phyloP scores from a whole-genome alignment of 1,139 yeast genomes.

The Meyerozyma athensensis region DNA sequence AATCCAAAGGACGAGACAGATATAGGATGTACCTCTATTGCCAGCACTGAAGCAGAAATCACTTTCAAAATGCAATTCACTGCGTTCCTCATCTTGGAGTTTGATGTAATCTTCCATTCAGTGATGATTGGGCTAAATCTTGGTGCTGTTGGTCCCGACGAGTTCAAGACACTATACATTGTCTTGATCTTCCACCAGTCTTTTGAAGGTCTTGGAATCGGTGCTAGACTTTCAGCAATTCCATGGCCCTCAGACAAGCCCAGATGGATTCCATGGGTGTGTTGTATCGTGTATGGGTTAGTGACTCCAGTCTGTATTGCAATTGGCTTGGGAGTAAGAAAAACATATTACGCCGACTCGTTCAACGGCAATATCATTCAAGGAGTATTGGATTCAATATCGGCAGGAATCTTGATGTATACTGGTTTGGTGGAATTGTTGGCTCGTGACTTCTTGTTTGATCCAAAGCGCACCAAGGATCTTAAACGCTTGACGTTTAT shows the following conservation, averaged over 20 bases:
- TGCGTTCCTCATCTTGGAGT: constrained; percentile 63
- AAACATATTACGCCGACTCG: constrained; percentile 56
- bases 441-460: constrained; percentile 83
- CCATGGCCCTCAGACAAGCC: constrained; percentile 51
- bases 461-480: constrained; percentile 50
- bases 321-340: constrained; percentile 79
- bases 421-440: constrained; percentile 83
- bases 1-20: background rate
- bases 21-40: constrained; percentile 4
- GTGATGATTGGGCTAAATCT: constrained; percentile 72
- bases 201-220: constrained; percentile 91
- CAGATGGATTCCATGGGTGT: constrained; percentile 51
- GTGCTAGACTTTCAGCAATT: constrained; percentile 75
- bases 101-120: constrained; percentile 79
- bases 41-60: constrained; percentile 8
- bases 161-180: constrained; percentile 69
- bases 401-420: constrained; percentile 81
- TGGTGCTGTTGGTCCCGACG: constrained; percentile 63
- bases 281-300: constrained; percentile 59
- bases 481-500: constrained; percentile 36
- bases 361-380: constrained; percentile 62
- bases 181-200: constrained; percentile 87
- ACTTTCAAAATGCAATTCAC: constrained; percentile 8
- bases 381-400: constrained; percentile 78
- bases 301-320: constrained; percentile 83